Base-by-base conservation (phyloP, 805 yeast species). In the Metahyphopichia silvanorum region DNA sequence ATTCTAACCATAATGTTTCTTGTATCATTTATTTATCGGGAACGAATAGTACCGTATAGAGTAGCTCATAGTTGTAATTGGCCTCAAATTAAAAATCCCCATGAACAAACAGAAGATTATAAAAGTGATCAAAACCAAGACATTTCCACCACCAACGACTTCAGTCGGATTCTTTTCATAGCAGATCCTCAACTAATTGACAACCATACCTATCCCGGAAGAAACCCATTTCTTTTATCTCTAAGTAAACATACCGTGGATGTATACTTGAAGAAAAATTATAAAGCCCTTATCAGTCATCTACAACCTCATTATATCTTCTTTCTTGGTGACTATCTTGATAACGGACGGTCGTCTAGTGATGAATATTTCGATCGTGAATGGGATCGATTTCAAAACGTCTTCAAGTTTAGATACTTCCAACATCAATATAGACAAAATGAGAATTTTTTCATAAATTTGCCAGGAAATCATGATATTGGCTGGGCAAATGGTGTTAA, bases 401-500 rank as follows among this genome's bases (percentile, higher is more conserved):
- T 66, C 4, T 66, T 66, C 40, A 36, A 39, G 11, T 42, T 39
- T 21, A 30, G 37, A n/a, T 32, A 27, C 10, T 47, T 39, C 26
- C 33, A 40, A 9, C 39, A 35, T 22, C 38, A 34, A 16, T 51
- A 51, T 31, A 19, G 29, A 17, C 38, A 53, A 12, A 57, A 53
- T 19, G 35, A 41, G 20, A 59, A 51, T 37, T 51, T 51, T 47
- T 58, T 57, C 38, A 45, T 51, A 11, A 59, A 62, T 35, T 43
- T 63, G 1, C 95, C 96, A 0, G 99, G 98, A 2, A 93, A 93
- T 51, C 99, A 93, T 56, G 99, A 93, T 55, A 86, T 94, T 39
- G 99, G 99, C 0, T 87, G 82, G 59, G 96, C 91, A 7, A 78
- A 83, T 44, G 38, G 43, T 5, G 78, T 93, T 10, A 69, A 77